Conservation (phyloP, 1,139 yeast species). For the Pichia sp. region DNA sequence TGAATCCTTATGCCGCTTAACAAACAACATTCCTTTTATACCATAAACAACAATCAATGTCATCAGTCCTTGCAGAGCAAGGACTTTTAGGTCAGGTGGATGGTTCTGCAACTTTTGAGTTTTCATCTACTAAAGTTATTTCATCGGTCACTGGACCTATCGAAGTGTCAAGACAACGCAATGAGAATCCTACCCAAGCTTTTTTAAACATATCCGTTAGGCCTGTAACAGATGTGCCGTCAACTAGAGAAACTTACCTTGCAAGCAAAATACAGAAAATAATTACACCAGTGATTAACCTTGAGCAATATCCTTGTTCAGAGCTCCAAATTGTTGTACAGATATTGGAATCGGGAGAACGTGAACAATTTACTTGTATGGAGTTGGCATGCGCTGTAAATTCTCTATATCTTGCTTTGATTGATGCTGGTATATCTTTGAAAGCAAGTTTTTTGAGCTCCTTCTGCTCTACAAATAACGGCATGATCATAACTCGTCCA, state of each 20-base stretch:
- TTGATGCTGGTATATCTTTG: conserved; percentile 74
- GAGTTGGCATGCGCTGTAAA: conserved; percentile 58
- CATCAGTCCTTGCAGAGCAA: conserved; percentile 9
- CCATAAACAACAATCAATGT: not conserved
- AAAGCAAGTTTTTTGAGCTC: conserved; percentile 54
- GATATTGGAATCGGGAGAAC: conserved; percentile 42
- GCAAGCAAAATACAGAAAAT: conserved; percentile 66
- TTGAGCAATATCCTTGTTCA: conserved; percentile 74
- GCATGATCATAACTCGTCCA: conserved; percentile 39
- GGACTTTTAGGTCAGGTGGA: conserved; percentile 50
- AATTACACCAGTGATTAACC: conserved; percentile 52
- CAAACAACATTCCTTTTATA: conserved; percentile 1
- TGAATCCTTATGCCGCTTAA: too few species aligned
- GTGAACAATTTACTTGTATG: conserved; percentile 34
- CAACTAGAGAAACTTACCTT: conserved; percentile 69
- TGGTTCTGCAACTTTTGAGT: conserved; percentile 63
- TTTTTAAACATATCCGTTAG: conserved; percentile 74
- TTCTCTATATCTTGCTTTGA: conserved; percentile 61
- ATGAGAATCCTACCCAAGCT: conserved; percentile 75
- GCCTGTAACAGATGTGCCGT: conserved; percentile 69
- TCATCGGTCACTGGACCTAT: conserved; percentile 87
- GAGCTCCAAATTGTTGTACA: conserved; percentile 85
- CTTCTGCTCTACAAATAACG: conserved; percentile 34
- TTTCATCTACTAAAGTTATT: conserved; percentile 49
- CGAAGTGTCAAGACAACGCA: conserved; percentile 66